phyloP scores from a whole-genome alignment of 208 protist species.

The Trypanosoma scelopori region DNA sequence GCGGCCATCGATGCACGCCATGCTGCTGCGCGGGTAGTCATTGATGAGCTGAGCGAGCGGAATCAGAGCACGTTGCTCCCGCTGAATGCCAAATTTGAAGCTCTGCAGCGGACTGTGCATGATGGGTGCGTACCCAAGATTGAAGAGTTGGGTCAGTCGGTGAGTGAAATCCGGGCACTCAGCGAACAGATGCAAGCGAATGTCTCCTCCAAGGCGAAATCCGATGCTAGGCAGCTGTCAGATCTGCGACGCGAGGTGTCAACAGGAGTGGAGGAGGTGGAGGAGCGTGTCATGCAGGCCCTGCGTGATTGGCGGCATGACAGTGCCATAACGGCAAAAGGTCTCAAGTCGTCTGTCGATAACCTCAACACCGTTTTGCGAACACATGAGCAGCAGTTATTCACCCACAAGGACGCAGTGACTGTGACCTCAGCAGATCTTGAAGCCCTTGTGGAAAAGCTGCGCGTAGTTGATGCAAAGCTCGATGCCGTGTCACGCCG shows the following conservation, averaged over 20 bases:
- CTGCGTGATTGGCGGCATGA: slow-evolving; percentile 17
- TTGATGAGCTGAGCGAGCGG: slow-evolving; percentile 26
- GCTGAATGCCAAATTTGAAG: slow-evolving; percentile 21
- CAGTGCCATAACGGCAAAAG: not conserved
- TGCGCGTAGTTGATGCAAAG: not conserved
- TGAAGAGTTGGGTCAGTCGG: slow-evolving; percentile 5
- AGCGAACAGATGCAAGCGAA: slow-evolving; percentile 25
- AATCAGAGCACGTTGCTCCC: slow-evolving; percentile 17
- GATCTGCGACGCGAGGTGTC: slow-evolving; percentile 19
- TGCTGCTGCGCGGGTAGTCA: slow-evolving; percentile 11
- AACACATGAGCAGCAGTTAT: slow-evolving; percentile 5
- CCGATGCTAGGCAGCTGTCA: slow-evolving; percentile 11
- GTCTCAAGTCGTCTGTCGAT: slow-evolving; percentile 10
- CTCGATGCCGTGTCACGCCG: not conserved
- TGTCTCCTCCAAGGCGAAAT: slow-evolving; percentile 1
- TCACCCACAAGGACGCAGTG: not conserved
- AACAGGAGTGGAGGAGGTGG: slow-evolving; percentile 3
- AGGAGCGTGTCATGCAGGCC: slow-evolving; percentile 14
- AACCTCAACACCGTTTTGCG: not conserved
- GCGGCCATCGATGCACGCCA: slow-evolving; percentile 29
- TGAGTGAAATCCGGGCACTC: slow-evolving; percentile 21
- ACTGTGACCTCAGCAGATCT: not conserved
- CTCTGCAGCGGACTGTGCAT: slow-evolving; percentile 21
- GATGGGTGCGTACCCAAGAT: slow-evolving; percentile 18
- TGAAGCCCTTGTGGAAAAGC: not conserved